Conservation (phyloP, 805 yeast species). For the Osmozyma mogii region DNA sequence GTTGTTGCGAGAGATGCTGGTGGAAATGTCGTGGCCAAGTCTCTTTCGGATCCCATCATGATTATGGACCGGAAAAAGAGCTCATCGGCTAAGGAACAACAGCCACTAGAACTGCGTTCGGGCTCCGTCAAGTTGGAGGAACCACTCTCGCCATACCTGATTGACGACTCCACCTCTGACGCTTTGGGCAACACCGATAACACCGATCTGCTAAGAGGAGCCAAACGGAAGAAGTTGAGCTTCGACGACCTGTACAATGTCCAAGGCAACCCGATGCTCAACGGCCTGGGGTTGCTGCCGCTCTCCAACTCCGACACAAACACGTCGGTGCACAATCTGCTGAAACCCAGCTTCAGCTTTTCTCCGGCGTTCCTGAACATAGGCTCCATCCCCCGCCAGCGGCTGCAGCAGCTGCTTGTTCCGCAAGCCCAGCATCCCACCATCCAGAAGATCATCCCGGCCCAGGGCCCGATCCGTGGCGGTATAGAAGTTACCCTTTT, state of each 20-base stretch:
- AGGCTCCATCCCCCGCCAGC: constrained; percentile 6
- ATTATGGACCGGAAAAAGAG: constrained; percentile 92
- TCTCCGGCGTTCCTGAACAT: constrained; percentile 1
- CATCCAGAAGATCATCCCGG: constrained; percentile 85
- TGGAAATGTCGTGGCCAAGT: constrained; percentile 63
- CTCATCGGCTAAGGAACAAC: constrained; percentile 17
- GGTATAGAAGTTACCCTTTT: constrained; percentile 91
- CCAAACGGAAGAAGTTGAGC: constrained; percentile 43
- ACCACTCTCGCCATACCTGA: constrained; percentile 54
- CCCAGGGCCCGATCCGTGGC: constrained; percentile 93
- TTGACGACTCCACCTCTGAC: constrained; percentile 54
- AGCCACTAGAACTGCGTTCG: no score
- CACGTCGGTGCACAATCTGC: constrained; percentile 17
- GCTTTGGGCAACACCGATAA: constrained; percentile 35
- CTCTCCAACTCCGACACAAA: constrained; percentile 38
- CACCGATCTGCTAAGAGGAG: constrained; percentile 27
- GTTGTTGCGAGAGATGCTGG: constrained; percentile 56
- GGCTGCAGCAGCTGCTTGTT: constrained; percentile 8
- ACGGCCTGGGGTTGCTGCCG: constrained; percentile 38
- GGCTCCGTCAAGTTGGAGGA: constrained; percentile 11
- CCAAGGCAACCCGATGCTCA: constrained; percentile 30
- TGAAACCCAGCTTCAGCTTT: constrained; percentile 1
- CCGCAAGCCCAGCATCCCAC: constrained; percentile 33
- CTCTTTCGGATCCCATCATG: constrained; percentile 67
- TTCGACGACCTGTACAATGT: constrained; percentile 35